Conservation (phyloP, 495 filamentous ascomycete genomes). For the Darksidea phi region DNA sequence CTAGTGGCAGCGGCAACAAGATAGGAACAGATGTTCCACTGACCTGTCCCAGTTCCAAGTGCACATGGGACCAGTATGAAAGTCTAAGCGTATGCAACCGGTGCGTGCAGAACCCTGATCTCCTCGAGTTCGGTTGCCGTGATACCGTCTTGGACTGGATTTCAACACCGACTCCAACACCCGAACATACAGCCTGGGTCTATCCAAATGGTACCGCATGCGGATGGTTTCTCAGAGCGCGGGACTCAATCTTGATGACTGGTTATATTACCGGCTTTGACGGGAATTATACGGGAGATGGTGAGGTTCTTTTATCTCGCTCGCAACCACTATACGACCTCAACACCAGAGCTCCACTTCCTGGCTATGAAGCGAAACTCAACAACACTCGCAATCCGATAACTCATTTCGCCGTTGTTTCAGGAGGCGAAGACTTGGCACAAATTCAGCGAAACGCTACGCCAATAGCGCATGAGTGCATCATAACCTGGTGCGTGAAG, state of each 20-base stretch:
- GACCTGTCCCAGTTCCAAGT: conserved; percentile 25
- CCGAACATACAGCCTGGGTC: neutral
- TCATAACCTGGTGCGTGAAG: conserved; percentile 21
- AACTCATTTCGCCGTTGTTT: conserved; percentile 12
- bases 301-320: conserved; percentile 5
- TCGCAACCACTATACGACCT: conserved; percentile 20
- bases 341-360: conserved; percentile 9
- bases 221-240: conserved; percentile 19
- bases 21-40: conserved; percentile 13
- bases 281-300: conserved; percentile 10
- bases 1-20: conserved; percentile 1
- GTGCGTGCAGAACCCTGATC: conserved; percentile 13
- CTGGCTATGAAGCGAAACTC: conserved; percentile 13
- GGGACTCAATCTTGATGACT: conserved; percentile 16
- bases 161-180: neutral
- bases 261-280: conserved; percentile 14
- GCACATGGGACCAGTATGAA: conserved; percentile 26
- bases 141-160: conserved; percentile 15
- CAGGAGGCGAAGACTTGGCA: conserved; percentile 2
- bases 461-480: conserved; percentile 15
- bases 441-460: conserved; percentile 17
- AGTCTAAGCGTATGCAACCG: conserved; percentile 20
- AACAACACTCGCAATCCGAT: conserved; percentile 21
- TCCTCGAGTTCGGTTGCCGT: conserved; percentile 20
- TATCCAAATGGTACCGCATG: conserved; percentile 26